A percentile compares a stretch with the other conserved stretches of the same genome.
phyloP scores from a whole-genome alignment of 2,329 filamentous ascomycete species.

The Aureobasidium sp. region DNA sequence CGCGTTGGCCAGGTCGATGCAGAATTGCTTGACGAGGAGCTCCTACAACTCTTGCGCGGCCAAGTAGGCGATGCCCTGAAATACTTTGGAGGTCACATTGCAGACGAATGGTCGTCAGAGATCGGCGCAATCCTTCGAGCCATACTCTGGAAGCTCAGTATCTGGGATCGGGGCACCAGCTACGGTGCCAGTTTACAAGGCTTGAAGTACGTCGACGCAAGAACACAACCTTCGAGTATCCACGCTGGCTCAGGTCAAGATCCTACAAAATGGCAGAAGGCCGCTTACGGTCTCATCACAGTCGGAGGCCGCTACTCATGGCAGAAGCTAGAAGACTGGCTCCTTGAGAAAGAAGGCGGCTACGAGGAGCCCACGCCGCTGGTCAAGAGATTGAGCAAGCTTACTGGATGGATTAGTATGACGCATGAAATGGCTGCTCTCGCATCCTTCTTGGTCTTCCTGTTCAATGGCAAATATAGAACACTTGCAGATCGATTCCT shows the following conservation, averaged over 20 bases:
- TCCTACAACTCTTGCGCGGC: conserved; percentile 72
- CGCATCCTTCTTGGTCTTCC: conserved; percentile 78
- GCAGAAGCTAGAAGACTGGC: conserved; percentile 84
- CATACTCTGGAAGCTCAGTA: conserved; percentile 83
- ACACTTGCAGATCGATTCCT: conserved; percentile 82
- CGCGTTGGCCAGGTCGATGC: conserved; percentile 94
- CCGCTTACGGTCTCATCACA: conserved; percentile 72
- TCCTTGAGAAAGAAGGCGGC: conserved; percentile 67
- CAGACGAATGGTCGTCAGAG: conserved; percentile 81
- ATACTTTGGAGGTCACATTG: conserved; percentile 69
- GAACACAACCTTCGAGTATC: not conserved
- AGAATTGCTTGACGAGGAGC: conserved; percentile 87
- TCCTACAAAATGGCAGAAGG: conserved; percentile 76
- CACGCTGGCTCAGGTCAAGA: conserved; percentile 31
- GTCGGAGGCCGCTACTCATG: conserved; percentile 84
- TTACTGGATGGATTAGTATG: conserved; percentile 62
- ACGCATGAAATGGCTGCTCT: conserved; percentile 75
- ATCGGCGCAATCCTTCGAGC: conserved; percentile 69
- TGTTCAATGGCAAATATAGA: conserved; percentile 82
- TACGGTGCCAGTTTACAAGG: conserved; percentile 93
- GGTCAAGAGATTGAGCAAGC: conserved; percentile 51
- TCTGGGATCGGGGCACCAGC: conserved; percentile 94
- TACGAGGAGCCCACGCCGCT: conserved; percentile 49
- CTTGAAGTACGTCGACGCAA: conserved; percentile 76
- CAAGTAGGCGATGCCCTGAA: conserved; percentile 85